phyloP scores from a whole-genome alignment of 1,284 basidiomycete genomes.

The Microbotryum scabiosae region DNA sequence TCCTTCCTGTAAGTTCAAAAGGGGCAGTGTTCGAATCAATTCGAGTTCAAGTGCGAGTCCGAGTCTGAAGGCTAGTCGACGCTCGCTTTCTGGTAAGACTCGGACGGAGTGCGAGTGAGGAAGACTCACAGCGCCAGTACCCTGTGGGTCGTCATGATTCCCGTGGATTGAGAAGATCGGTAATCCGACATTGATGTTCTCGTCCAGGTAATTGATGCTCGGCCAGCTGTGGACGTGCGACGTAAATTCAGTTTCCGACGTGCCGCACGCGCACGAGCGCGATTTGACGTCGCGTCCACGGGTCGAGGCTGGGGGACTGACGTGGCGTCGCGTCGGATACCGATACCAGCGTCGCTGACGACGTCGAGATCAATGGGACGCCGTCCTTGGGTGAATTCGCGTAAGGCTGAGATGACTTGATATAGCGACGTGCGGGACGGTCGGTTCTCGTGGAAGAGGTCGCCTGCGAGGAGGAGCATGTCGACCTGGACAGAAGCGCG shows the following conservation, averaged over 20 bases:
- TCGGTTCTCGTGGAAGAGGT: constrained; percentile 96
- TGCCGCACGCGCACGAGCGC: too few species aligned
- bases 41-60: too few species aligned
- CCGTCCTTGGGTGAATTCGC: constrained; percentile 83
- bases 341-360: constrained; percentile 83
- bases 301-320: constrained; percentile 44
- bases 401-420: constrained; percentile 75
- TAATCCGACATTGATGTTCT: constrained; percentile 86
- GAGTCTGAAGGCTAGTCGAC: too few species aligned
- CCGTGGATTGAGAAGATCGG: constrained; percentile 99
- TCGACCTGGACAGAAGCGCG: constrained; percentile 58
- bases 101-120: too few species aligned
- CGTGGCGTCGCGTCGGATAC: constrained; percentile 63
- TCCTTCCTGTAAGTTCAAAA: constrained; percentile 59
- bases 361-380: constrained; percentile 82
- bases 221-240: constrained; percentile 61
- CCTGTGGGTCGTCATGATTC: constrained; percentile 98
- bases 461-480: constrained; percentile 87
- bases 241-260: not conserved
- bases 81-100: too few species aligned
- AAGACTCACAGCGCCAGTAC: constrained; percentile 67
- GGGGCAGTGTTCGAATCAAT: not conserved
- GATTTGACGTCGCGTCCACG: too few species aligned
- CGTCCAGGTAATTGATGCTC: constrained; percentile 93
- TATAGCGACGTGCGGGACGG: constrained; percentile 84